A percentile compares a stretch with the other conserved stretches of the same genome.
Conservation (phyloP, 2,329 filamentous ascomycete genomes). For the Aspergillus persii region DNA sequence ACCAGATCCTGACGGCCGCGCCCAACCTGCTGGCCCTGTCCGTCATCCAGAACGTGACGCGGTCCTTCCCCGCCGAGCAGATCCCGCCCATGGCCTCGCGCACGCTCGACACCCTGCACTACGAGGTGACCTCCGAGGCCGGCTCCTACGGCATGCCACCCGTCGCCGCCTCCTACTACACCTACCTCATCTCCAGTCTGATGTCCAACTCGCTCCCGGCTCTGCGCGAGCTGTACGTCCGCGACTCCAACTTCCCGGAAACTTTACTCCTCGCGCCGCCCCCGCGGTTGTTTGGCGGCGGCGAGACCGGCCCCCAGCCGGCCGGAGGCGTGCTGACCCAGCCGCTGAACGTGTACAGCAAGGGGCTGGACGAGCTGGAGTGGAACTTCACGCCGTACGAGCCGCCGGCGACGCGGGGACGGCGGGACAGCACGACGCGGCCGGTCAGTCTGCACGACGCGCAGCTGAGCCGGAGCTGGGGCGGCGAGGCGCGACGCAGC, state of each 20-base stretch:
- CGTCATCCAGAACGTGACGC: slow-evolving; percentile 56
- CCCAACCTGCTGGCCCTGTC: slow-evolving; percentile 48
- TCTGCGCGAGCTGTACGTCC: slow-evolving; percentile 76
- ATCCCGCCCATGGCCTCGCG: slow-evolving; percentile 66
- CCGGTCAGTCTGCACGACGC: slow-evolving; percentile 48
- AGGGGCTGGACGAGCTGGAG: slow-evolving; percentile 65
- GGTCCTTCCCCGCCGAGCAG: slow-evolving; percentile 55
- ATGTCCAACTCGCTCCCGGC: slow-evolving; percentile 71
- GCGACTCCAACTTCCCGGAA: slow-evolving; percentile 79
- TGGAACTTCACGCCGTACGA: slow-evolving; percentile 65
- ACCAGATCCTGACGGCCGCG: slow-evolving; percentile 43
- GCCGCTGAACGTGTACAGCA: slow-evolving; percentile 62
- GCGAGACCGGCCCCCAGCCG: slow-evolving; percentile 26
- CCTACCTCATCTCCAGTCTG: slow-evolving; percentile 80
- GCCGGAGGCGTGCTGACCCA: slow-evolving; percentile 49
- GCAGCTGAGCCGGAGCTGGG: slow-evolving; percentile 56
- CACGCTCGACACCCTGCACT: slow-evolving; percentile 72
- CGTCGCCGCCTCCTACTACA: slow-evolving; percentile 67
- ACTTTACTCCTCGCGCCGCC: slow-evolving; percentile 71
- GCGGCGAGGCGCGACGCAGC: slow-evolving; percentile 58
- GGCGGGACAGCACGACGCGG: slow-evolving; percentile 39
- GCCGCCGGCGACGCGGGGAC: slow-evolving; percentile 41
- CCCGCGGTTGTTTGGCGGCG: slow-evolving; percentile 49
- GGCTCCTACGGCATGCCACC: slow-evolving; percentile 57
- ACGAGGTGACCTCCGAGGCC: slow-evolving; percentile 66